A percentile compares a stretch with the other conserved stretches of the same genome.
These are phyloP conservation scores for Solanum neorickii DNA, from an alignment of 257 asterid genomes.

Conservation along the genomic window DNA sequence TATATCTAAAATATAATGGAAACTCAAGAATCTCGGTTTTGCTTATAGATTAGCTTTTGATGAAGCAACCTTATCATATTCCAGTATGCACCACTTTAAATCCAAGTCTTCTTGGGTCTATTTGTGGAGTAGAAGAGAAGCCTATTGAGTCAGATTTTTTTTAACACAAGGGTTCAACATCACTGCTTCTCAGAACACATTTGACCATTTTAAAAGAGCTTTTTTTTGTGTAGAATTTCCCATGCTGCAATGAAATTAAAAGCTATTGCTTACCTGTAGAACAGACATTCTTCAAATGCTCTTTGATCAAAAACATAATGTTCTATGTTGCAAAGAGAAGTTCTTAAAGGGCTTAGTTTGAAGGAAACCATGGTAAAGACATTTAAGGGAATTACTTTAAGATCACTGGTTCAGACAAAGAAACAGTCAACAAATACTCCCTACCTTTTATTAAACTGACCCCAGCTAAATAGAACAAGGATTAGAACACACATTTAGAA, in stretches of 20 bases:
- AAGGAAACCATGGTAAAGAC: background rate
- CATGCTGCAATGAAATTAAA: background rate
- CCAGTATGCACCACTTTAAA: background rate
- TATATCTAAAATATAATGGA: background rate
- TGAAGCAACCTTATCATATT: background rate
- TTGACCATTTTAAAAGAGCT: background rate
- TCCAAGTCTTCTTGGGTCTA: background rate
- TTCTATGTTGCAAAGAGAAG: background rate
- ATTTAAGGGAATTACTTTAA: background rate
- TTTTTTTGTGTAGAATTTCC: background rate
- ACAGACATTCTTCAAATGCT: background rate
- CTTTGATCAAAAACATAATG: background rate
- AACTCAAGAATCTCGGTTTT: background rate
- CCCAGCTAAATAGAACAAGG: background rate
- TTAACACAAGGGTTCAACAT: background rate
- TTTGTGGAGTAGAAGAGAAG: background rate
- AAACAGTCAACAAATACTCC: background rate
- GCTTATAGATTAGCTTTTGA: background rate
- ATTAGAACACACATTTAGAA: background rate
- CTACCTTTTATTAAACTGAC: background rate
- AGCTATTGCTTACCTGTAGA: background rate
- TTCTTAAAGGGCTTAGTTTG: background rate
- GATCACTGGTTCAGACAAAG: background rate
- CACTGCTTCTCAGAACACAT: background rate
- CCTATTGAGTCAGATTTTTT: background rate